Base-by-base conservation (phyloP, 2,329 filamentous ascomycete species). In the Colletotrichum costaricense region DNA sequence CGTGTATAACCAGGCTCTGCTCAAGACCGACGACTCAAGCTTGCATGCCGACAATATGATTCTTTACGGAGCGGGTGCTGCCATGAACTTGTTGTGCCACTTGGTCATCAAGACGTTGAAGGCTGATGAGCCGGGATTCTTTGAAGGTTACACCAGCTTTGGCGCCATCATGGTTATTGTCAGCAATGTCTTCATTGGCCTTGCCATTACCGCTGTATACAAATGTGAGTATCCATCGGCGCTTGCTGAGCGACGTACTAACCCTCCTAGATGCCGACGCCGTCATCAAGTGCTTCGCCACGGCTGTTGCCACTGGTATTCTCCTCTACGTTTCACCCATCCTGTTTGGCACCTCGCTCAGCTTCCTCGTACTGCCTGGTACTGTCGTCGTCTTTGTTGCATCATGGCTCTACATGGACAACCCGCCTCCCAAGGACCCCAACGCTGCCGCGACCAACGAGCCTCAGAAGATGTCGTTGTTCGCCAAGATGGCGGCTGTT, bases 141-240 rank as follows among this genome's bases (percentile, higher is more conserved):
- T 76, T n/a, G 62, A 75, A 26, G 77, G 77, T 22, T 77, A 76
- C 66, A 76, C 73, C 54, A 79, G 75, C 71, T 72, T 79, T 49
- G 77, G 76, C 5, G 79, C 80, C 19, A 74, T 79, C 70, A 76
- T 82, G 76, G 78, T 82, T 26, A 78, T 82, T 24, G 63, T 79
- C 22, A 81, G 79, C 72, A 81, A 81, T 58, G 79, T 81, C 56
- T 81, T 81, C 69, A 80, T 81, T 60, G 80, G 80, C 24, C 76
- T 81, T 26, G 80, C 80, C n/a, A 81, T 81, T 42, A 81, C 80
- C 19, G 80, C 79, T 5, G 80, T 81, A 5, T 81, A 81, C 74
- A 81, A 80, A 74, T 82, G 80, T 80, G 63, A 72, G 78, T 76
- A 14, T 4, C 8, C 8, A 8, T 12, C 1, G 3, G n/a, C 5